These are phyloP conservation scores for Lodderomyces theae DNA, from an alignment of 1,139 yeast species.

Conservation along the genomic window DNA sequence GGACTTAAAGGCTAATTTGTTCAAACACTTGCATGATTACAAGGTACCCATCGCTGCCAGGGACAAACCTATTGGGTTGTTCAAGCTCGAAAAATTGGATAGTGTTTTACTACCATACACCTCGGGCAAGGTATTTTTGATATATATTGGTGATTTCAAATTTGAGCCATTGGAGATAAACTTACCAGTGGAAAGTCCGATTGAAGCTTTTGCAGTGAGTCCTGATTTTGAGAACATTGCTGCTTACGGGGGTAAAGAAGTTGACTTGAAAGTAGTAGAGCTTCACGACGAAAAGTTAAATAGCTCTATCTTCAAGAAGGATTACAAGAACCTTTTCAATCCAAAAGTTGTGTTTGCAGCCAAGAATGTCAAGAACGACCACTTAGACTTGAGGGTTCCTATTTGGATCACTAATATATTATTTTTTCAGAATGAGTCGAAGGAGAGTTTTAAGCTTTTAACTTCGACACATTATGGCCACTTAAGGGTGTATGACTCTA, in stretches of 20 bases:
- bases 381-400: conserved; percentile 65
- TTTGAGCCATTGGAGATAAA: conserved; percentile 31
- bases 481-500: conserved; percentile 58
- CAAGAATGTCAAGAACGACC: conserved; percentile 67
- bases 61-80: conserved; percentile 36
- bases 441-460: conserved; percentile 41
- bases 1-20: conserved; percentile 7
- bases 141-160: conserved; percentile 27
- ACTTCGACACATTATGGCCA: conserved; percentile 73
- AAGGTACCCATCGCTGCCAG: conserved; percentile 16
- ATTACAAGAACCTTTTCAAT: conserved; percentile 17
- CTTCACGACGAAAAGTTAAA: conserved; percentile 29
- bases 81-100: conserved; percentile 28
- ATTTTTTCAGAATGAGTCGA: conserved; percentile 44
- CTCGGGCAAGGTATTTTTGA: conserved; percentile 48
- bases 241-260: conserved; percentile 76
- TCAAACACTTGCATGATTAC: conserved; percentile 4
- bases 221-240: conserved; percentile 45
- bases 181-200: conserved; percentile 38
- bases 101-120: conserved; percentile 41
- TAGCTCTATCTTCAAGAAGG: conserved; percentile 18
- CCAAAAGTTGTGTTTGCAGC: conserved; percentile 46
- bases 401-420: conserved; percentile 56
- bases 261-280: conserved; percentile 54
- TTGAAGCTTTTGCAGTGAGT: conserved; percentile 48